Percentiles rank a stretch among this genome's conserved stretches.
These are phyloP conservation scores for Cyberlindnera lachancei DNA, from an alignment of 805 yeast species.

Conservation along the genomic window DNA sequence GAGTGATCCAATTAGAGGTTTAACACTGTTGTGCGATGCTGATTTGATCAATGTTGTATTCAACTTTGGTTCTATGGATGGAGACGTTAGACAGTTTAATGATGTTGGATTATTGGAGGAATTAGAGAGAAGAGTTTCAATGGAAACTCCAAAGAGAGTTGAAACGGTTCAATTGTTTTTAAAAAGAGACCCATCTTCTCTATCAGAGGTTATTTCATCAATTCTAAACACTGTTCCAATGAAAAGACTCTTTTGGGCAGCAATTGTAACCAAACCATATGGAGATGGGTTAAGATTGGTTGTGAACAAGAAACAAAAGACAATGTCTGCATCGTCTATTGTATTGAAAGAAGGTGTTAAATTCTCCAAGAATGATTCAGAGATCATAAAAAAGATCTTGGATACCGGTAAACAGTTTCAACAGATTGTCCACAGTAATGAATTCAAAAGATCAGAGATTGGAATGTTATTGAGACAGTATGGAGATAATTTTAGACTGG, in stretches of 20 bases:
- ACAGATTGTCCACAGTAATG: conserved; percentile 21
- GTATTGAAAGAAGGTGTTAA: conserved; percentile 66
- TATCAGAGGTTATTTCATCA: not conserved
- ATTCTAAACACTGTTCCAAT: not conserved
- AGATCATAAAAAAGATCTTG: conserved; percentile 39
- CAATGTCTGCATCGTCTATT: conserved; percentile 34
- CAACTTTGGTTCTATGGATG: conserved; percentile 24
- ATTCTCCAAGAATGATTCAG: conserved; percentile 50
- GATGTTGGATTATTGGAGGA: conserved; percentile 5
- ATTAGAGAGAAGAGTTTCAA: conserved; percentile 6
- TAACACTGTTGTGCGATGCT: conserved; percentile 48
- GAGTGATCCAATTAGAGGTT: conserved; percentile 61
- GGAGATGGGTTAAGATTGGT: conserved; percentile 27
- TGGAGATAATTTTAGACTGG: conserved; percentile 43
- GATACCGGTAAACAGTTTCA: conserved; percentile 24
- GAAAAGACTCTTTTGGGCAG: conserved; percentile 30
- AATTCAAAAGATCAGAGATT: conserved; percentile 44
- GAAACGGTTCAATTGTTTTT: conserved; percentile 1
- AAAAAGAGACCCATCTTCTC: not conserved
- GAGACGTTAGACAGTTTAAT: conserved; percentile 18
- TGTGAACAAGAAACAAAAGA: conserved; percentile 31
- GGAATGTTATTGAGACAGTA: conserved; percentile 53
- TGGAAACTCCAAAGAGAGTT: conserved; percentile 17
- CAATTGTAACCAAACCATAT: conserved; percentile 46
- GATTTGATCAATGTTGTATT: conserved; percentile 55